Base-by-base conservation (phyloP, 306 rosid species). In the Malus sylvestris region DNA sequence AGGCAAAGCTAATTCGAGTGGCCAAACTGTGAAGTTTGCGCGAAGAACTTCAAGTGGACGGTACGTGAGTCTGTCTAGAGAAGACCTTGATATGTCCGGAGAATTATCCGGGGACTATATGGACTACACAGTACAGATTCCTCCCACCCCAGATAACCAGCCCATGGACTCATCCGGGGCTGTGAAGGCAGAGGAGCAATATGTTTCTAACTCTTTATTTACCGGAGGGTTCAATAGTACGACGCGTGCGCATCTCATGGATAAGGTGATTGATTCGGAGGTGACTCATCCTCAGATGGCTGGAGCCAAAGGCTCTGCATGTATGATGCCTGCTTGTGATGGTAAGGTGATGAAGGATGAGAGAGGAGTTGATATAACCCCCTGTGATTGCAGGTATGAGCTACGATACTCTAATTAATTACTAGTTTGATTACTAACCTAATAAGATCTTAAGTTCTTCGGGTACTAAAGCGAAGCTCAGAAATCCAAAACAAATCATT, bases 271-370 rank as follows among this genome's bases (percentile, higher is more conserved):
- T 5, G 96, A 93, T 67, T 90, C 98, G 1, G 94, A 90, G 76
- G 98, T 93, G 0, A 85, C 69, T 51, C 97, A 93, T 79, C 97
- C 98, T 52, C 98, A 93, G 61, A 93, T 93, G 97, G 98, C 98
- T 0, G 98, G 98, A 10, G 82, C 98, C 68, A 93, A 87, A 78
- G 98, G 97, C 20, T 93, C 98, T 38, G 77, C 94, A 0, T 93
- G 97, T 74, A 72, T 87, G 3, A 85, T 93, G 83, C 87, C 82
- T 33, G 84, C 90, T 70, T 93, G 98, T 76, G 93, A 91, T 82
- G 94, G 94, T 42, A 93, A 90, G 73, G 89, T 90, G 71, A 90
- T 93, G 98, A 93, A 84, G 86, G 97, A 93, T 75, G 98, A 91
- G 70, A 90, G 98, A 38, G 98, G 98, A 27, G 57, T 67, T 7